Base-by-base conservation (phyloP, 2,329 filamentous ascomycete genomes). In the Pyrenophora teres region DNA sequence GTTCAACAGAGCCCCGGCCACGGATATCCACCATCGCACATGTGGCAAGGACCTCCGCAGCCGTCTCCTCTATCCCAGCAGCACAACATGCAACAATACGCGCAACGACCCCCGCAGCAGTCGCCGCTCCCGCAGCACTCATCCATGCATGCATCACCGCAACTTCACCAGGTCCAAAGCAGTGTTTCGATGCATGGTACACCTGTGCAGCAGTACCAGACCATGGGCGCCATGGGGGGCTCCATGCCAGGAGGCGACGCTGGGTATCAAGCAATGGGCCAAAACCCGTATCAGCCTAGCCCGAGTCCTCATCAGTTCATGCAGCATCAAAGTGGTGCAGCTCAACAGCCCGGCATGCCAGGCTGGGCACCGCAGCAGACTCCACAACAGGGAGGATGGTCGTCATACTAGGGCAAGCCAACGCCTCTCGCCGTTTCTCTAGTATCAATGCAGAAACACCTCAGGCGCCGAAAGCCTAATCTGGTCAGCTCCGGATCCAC, bases 331-430 rank as follows among this genome's bases (percentile, higher is more conserved):
- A 76, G 70, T 31, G 70, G 65, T 23, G 70, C 73, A 39, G 71
- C 70, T 27, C 77, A 77, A 56, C 79, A 81, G 59, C 76, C 77
- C n/a, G 75, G 77, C 33, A 80, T 81, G 78, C 78, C 78, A 57
- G 77, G 77, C 36, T 81, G 78, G 79, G 72, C 77, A 51, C 74
- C 77, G 41, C 72, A 71, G n/a, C 72, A 72, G 51, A 64, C 68
- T 35, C 75, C 74, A 62, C 55, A 55, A 16, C 52, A 52, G 27
- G 76, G 76, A 62, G 74, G 74, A 50, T 77, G 76, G 73, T 68
- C 67, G 46, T 62, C 60, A 41, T 73, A 73, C 56, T 72, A 67
- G 62, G 35, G 33, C 32, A 13, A 21, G 16, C 23, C 18, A 43
- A 37, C 23, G 21, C 15, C 21, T 40, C 10, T 18, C 18, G 25